Base-by-base conservation (phyloP, 1,284 basidiomycete species). In the Fomitopsis betulina region DNA sequence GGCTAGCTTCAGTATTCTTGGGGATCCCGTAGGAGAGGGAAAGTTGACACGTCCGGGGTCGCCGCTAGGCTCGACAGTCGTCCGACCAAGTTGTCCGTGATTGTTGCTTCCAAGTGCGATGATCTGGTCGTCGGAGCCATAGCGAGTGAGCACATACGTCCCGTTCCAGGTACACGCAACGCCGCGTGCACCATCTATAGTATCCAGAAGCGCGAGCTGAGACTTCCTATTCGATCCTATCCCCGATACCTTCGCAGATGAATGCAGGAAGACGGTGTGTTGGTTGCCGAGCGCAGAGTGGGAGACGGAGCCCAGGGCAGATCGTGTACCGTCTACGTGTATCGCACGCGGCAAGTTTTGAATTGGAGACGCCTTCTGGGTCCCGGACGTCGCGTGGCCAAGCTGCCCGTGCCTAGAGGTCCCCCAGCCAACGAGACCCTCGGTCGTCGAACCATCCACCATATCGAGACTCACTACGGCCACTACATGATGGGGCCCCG, bases 151-250 rank as follows among this genome's bases (percentile, higher is more conserved):
- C 33, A 81, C 65, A 65, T 90, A 93, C 23, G 87, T 90, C n/a
- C 90, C 87, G 63, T 89, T 88, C 93, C 93, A 96, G 0, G 90
- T 92, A 59, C 90, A 89, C 0, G 75, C 81, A 35, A 93, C 72
- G 9, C 63, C 60, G 25, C 55, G 63, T 17, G 78, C 73, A 21
- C 65, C 63, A 6, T 39, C 40, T 35, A 72, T 47, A 6, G 59
- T 58, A n/a, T 67, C 63, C 38, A 86, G 58, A 9, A 73, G 76
- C 1, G 75, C 69, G 10, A 91, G 72, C 70, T 96, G 94, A 3
- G 76, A 75, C 64, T 92, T 92, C 47, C 80, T 75, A 66, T 91
- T 81, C 6, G 86, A 87, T 2, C 93, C 93, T 33, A 89, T 68
- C 0, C 75, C 76, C 0, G 74, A 68, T 1, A 89, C 61, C 1